Percentiles rank a stretch among this genome's conserved stretches.
Evolutionary conservation across 2,329 filamentous ascomycete species (phyloP).

Genomic region (Verticillium tricorpus): DNA sequence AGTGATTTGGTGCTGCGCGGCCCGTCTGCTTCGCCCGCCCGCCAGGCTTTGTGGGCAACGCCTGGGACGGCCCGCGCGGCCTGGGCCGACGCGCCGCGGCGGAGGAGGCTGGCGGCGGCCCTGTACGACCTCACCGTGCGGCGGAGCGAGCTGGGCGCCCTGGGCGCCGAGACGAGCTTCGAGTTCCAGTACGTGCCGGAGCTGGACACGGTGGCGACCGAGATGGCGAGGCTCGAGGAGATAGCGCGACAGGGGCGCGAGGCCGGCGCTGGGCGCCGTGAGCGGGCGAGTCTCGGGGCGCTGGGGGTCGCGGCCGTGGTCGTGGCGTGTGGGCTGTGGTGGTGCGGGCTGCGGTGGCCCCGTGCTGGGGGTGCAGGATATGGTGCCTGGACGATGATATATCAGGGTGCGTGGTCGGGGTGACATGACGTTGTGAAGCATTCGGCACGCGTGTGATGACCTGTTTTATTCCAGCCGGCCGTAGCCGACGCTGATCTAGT

Average conservation of each 20-base stretch:
- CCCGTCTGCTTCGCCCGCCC: too few species aligned
- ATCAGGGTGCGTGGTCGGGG: too few species aligned
- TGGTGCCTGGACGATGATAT: not conserved
- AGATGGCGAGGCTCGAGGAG: conserved; percentile 21
- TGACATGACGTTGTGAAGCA: not conserved
- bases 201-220: conserved; percentile 30
- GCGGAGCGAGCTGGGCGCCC: conserved; percentile 50
- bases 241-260: conserved; percentile 6
- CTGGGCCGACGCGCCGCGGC: conserved; percentile 22
- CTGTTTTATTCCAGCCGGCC: not conserved
- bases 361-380: conserved; percentile 10
- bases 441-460: not conserved
- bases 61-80: too few species aligned
- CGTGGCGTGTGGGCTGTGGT: conserved; percentile 18
- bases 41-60: too few species aligned
- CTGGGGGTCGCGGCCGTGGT: conserved; percentile 33
- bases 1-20: too few species aligned
- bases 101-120: conserved; percentile 21
- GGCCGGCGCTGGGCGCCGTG: conserved; percentile 22
- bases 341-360: conserved; percentile 1
- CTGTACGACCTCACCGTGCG: conserved; percentile 56
- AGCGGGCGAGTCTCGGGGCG: conserved; percentile 34
- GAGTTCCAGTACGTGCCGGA: conserved; percentile 66
- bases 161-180: conserved; percentile 60
- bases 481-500: not conserved